Conservation (phyloP, 169 alveolate genomes). For the Miamiensis avidus region DNA sequence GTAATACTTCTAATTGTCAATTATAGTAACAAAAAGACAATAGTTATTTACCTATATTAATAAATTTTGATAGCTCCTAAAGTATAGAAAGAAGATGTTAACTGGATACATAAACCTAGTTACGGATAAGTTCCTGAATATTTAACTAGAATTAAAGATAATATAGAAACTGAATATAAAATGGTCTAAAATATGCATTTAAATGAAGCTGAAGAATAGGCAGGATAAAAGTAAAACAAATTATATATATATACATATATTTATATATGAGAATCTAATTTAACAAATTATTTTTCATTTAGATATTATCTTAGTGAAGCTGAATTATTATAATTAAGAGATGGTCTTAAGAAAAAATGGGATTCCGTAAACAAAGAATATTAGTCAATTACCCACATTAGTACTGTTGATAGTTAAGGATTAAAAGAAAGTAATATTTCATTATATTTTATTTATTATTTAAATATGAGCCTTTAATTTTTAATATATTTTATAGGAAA, state of each 20-base stretch:
- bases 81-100: constrained; percentile 49
- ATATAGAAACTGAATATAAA: constrained; percentile 78
- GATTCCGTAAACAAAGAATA: constrained; percentile 83
- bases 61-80: constrained; percentile 67
- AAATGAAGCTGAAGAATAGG: constrained; percentile 48
- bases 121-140: constrained; percentile 86
- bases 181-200: constrained; percentile 69
- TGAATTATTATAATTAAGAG: constrained; percentile 76
- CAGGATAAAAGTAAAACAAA: constrained; percentile 37
- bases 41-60: background rate
- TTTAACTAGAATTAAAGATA: constrained; percentile 69
- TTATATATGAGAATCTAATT: no score
- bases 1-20: background rate
- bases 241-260: no score
- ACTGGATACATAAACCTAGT: constrained; percentile 70
- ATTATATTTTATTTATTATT: no score
- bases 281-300: background rate
- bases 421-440: constrained; percentile 58
- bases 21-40: background rate
- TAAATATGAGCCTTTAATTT: background rate
- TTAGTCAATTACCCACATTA: constrained; percentile 80
- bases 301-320: constrained; percentile 65
- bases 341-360: constrained; percentile 88
- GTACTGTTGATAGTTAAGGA: constrained; percentile 81
- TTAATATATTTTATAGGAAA: constrained; percentile 50